Base-by-base conservation (phyloP, 176 grass and related monocot species). In the Alopecurus myosuroides region DNA sequence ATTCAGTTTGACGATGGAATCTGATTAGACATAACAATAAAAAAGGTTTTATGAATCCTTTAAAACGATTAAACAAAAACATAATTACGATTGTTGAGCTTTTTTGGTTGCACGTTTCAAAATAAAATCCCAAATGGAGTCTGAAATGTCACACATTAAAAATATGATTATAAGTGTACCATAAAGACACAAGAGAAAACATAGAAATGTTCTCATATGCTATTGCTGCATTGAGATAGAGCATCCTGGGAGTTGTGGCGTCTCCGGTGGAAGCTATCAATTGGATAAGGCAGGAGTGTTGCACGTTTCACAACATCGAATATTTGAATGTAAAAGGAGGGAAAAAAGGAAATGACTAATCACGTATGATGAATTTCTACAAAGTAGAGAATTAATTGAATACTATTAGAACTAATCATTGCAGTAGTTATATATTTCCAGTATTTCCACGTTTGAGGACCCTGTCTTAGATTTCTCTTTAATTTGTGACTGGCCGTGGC, bases 261-360 rank as follows among this genome's bases (percentile, higher is more conserved):
- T 65, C 61, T 31, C 29, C 61, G 34, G 14, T 17, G 46, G 46
- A 49, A 49, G 46, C 46, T 20, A 37, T 18, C 18, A 4, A 37
- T 67, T 67, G 64, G 18, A 67, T 66, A 67, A 37, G 57, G 23
- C 72, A 57, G 51, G 76, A 29, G 51, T 86, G 51, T 49, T 71
- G 64, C 50, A 28, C 76, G 76, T 71, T 79, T 79, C 25, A 37
- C 72, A 70, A 29, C 19, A 37, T 67, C 8, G 33, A 67, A 36
- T 14, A 33, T 37, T 67, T 33, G 37, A 62, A 64, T 3, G 29
- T 14, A 11, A 66, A 29, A 79, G 58, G 77, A 51, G 3, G 49
- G 49, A 19, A 49, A 6, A 19, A 18, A 7, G 4, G 7, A 2
- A 18, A 19, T 4, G 49, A 20, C 11, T 46, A 46, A 51, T 51